Evolutionary conservation across 257 asterid species (phyloP), one percentile per base, ranked within the genome.

Genomic region (Schizonepeta tenuifolia): DNA sequence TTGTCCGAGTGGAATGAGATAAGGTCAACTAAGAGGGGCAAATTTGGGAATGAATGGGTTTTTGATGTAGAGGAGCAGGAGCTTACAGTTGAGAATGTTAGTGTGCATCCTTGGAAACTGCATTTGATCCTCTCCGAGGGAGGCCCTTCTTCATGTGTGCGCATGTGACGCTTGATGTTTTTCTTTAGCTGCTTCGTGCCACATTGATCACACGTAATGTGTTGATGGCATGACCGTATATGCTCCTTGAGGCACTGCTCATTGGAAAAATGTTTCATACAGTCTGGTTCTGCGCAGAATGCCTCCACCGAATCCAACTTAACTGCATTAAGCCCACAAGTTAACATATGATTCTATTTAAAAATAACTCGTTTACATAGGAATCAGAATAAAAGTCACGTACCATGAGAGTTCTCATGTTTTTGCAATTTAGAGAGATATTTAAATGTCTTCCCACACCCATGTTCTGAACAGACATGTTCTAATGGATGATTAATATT

Each of bases 371-470:
- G 41, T 13, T 43, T 12, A 44, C 54, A 12, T 5, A 69, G 22
- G 65, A 56, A 44, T 13, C 12, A 53, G 38, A 36, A 14, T 3
- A 54, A 17, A 43, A 49, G 2, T 10, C 65, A 68, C 72, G 77
- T 72, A 83, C 99, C 96, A 79, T 95, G 99, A 46, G 97, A 88
- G 13, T 83, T 83, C 81, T 87, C 90, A 3, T 95, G 99, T 67
- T 81, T 87, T 33, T 9, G 87, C 82, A 91, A 82, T 75, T 79
- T 87, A 43, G 98, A 94, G 2, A 77, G 85, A 84, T 82, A 84
- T 56, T 83, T 83, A 18, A 95, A 95, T 70, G 66, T 83, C 79
- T 95, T 92, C 72, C 97, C 97, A 68, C 99, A 90, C 11, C 96
- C 98, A 69, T 36, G 75, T 78, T 91, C 96, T 2, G 83, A 24